Percentiles rank a stretch among this genome's conserved stretches.
Conservation (phyloP, 2,329 filamentous ascomycete species). For the Dactylellina cionopaga region DNA sequence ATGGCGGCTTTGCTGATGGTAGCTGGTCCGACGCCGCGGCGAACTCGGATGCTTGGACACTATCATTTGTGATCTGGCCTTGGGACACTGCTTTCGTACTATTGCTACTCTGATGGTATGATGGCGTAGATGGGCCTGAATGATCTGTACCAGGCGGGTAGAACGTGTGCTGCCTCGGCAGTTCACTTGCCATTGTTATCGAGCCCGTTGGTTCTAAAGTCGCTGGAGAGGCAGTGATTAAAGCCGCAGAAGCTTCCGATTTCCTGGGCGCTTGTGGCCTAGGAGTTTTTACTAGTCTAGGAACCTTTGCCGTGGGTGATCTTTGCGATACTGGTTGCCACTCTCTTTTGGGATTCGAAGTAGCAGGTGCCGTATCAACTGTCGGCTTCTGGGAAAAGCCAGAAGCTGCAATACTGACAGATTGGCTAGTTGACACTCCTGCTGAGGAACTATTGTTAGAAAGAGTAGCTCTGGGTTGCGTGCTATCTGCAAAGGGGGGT, state of each 20-base stretch:
- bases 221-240: neutral
- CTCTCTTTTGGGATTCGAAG: conserved; percentile 11
- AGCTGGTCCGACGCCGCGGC: neutral
- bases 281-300: conserved; percentile 18
- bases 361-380: neutral
- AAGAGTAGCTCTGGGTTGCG: neutral
- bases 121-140: neutral
- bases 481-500: neutral
- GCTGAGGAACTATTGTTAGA: neutral
- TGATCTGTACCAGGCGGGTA: conserved; percentile 1
- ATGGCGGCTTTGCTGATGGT: neutral
- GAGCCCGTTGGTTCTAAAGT: neutral
- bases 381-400: neutral
- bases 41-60: neutral
- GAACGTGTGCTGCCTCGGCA: conserved; percentile 10
- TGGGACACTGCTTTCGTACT: too few relatives aligned
- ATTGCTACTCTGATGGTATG: neutral
- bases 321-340: conserved; percentile 19
- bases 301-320: conserved; percentile 17
- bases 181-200: conserved; percentile 24
- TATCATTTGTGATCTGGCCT: neutral
- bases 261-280: conserved; percentile 13
- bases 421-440: neutral
- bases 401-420: neutral
- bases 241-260: neutral